Percentiles rank a stretch among this genome's conserved stretches.
Conservation (phyloP, 371 early-diverging fungal genomes). For the Mucor plumbeus region DNA sequence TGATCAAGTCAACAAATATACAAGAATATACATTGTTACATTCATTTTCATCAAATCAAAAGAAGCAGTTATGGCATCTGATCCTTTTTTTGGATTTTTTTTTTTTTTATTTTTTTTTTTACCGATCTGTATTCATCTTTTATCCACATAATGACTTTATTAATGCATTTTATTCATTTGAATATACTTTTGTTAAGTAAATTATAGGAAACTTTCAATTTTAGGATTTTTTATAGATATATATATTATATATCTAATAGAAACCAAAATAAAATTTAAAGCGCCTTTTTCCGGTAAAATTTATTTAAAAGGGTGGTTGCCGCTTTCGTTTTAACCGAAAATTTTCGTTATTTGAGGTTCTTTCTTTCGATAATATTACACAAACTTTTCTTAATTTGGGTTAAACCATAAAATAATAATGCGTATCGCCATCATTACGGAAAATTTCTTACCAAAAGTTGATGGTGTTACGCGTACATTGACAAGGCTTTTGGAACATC, state of each 20-base stretch:
- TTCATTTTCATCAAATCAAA: neutral
- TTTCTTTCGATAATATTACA: neutral
- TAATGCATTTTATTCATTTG: no score
- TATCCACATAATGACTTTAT: no score
- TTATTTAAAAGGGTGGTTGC: neutral
- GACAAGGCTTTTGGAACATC: slow-evolving; percentile 45
- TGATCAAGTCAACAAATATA: neutral
- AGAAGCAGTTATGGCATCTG: neutral
- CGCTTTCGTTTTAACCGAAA: neutral
- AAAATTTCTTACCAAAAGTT: slow-evolving; percentile 57
- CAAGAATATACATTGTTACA: neutral
- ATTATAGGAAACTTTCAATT: no score
- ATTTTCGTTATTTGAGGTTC: neutral
- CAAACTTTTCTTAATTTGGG: neutral
- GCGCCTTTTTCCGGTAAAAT: slow-evolving; percentile 28
- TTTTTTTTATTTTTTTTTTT: no score
- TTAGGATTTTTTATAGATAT: no score
- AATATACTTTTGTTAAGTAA: no score
- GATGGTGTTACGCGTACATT: slow-evolving; percentile 58
- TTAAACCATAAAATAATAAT: slow-evolving; percentile 19
- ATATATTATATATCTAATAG: no score
- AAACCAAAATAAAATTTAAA: neutral
- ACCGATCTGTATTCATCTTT: no score
- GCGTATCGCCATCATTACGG: slow-evolving; percentile 56
- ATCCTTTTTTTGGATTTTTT: neutral